Conservation (phyloP, 116 monocot species). For the Dioscorea cayenensis region DNA sequence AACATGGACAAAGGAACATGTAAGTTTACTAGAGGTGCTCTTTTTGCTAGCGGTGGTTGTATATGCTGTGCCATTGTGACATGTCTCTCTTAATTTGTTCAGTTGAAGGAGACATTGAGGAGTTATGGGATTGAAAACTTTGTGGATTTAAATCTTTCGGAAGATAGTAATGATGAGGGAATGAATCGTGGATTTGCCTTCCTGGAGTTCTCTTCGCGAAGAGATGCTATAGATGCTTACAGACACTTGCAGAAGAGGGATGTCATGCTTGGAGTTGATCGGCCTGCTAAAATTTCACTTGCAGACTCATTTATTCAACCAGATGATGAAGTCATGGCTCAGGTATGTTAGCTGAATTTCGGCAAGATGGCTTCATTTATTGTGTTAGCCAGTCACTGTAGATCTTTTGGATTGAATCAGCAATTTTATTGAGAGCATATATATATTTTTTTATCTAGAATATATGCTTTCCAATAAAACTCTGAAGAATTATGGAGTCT, state of each 20-base stretch:
- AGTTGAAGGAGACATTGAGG: constrained; percentile 86
- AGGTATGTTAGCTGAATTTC: constrained; percentile 34
- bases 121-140: constrained; percentile 6
- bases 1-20: constrained; percentile 95
- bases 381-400: neutral
- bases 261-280: constrained; percentile 74
- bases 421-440: neutral
- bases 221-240: constrained; percentile 85
- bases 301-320: constrained; percentile 72
- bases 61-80: neutral
- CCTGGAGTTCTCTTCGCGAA: constrained; percentile 78
- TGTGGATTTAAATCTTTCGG: constrained; percentile 1
- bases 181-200: constrained; percentile 97
- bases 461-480: neutral
- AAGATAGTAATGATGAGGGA: constrained; percentile 76
- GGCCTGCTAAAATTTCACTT: constrained; percentile 90
- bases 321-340: constrained; percentile 93
- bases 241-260: constrained; percentile 73
- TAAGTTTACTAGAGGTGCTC: constrained; percentile 20
- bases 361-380: neutral
- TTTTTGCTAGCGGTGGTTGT: neutral
- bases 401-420: neutral
- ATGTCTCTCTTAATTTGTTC: neutral
- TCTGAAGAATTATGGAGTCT: neutral
- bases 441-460: neutral